A percentile compares a stretch with the other conserved stretches of the same genome.
These are phyloP conservation scores for Termitomyces sp. DNA, from an alignment of 768 basidiomycete species.

Conservation along the genomic window DNA sequence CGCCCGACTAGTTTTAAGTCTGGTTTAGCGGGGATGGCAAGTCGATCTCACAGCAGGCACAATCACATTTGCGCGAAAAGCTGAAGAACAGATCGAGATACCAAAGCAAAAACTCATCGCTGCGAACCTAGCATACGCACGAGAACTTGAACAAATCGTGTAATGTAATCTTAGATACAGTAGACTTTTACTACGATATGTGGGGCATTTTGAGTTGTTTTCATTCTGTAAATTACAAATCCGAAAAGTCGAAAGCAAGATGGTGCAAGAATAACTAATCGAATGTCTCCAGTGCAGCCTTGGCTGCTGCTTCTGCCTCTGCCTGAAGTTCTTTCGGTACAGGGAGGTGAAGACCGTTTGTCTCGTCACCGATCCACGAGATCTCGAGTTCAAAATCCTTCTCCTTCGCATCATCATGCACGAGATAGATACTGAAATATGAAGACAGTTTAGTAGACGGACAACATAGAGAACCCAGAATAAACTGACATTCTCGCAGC, in stretches of 20 bases:
- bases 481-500: slow-evolving; percentile 88
- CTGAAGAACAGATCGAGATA: slow-evolving; percentile 81
- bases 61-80: slow-evolving; percentile 78
- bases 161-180: slow-evolving; percentile 43
- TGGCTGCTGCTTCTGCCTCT: slow-evolving; percentile 87
- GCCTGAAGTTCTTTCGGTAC: slow-evolving; percentile 83
- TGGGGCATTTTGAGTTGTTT: neutral
- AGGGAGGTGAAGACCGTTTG: slow-evolving; percentile 69
- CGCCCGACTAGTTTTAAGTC: slow-evolving; percentile 3
- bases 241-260: slow-evolving; percentile 12
- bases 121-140: slow-evolving; percentile 74
- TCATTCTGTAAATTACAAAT: slow-evolving; percentile 11
- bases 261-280: slow-evolving; percentile 29
- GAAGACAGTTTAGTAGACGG: neutral
- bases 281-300: slow-evolving; percentile 71
- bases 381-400: slow-evolving; percentile 98
- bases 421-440: slow-evolving; percentile 80
- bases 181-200: neutral
- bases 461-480: neutral
- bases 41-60: slow-evolving; percentile 66
- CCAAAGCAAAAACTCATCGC: slow-evolving; percentile 82
- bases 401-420: slow-evolving; percentile 97
- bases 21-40: slow-evolving; percentile 74
- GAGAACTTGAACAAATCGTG: slow-evolving; percentile 89
- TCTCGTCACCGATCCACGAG: slow-evolving; percentile 92